phyloP scores from a whole-genome alignment of 2,329 filamentous ascomycete species.

The Fonsecaea pedrosoi region DNA sequence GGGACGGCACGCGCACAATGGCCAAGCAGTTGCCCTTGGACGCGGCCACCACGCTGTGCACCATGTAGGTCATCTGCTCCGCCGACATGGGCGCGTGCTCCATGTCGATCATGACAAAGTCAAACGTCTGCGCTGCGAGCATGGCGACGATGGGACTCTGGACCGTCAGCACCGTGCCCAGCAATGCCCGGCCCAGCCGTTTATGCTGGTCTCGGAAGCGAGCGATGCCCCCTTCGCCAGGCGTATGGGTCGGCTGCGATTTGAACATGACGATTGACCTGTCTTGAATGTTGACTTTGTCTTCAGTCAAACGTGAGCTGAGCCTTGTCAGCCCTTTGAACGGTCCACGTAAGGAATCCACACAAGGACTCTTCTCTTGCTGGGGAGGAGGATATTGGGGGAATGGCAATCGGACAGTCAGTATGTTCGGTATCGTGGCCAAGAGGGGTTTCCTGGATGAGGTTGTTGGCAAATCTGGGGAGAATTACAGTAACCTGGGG shows the following conservation, averaged over 20 bases:
- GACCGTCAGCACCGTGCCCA: conserved; percentile 7
- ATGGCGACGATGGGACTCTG: conserved; percentile 4
- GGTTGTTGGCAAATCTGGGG: not conserved
- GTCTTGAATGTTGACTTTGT: not conserved
- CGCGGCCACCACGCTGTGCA: conserved; percentile 51
- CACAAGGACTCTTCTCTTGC: not conserved
- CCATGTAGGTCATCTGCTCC: conserved; percentile 41
- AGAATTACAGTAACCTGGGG: too few species aligned
- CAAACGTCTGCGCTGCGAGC: conserved; percentile 43
- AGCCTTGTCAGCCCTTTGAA: not conserved
- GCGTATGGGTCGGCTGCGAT: not conserved
- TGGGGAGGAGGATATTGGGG: not conserved
- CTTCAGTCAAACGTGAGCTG: not conserved
- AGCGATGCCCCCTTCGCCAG: not conserved
- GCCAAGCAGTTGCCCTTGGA: conserved; percentile 48
- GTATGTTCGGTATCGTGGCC: not conserved
- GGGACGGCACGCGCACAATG: conserved; percentile 58
- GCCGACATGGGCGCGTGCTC: conserved; percentile 63
- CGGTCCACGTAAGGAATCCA: not conserved
- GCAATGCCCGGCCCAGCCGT: conserved; percentile 1
- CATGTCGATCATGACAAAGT: conserved; percentile 61
- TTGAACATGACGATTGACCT: not conserved
- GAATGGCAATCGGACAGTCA: not conserved
- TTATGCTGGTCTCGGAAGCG: conserved; percentile 6
- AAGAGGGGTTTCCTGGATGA: not conserved